Evolutionary conservation across 129 eudicot genomes (phyloP), one percentile per base, ranked within the genome.

Genomic region (Centaurea solstitialis): DNA sequence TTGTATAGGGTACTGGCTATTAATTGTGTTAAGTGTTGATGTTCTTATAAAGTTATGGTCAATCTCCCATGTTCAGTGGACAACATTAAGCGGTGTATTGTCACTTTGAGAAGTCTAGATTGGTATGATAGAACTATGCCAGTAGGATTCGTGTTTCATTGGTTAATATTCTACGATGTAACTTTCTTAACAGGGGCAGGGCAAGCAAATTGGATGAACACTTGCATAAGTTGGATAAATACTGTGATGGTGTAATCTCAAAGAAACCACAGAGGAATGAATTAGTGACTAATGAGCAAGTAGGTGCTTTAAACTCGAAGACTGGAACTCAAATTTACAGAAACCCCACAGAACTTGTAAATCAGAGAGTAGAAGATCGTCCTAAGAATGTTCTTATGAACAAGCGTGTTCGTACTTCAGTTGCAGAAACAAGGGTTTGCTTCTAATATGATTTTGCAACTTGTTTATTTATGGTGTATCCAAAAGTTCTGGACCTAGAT

Each of bases 401-500:
- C 88, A 94, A 88, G 87, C 98, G 98, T 64, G 89, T 87, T 26
- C 98, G 98, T 61, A 90, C 95, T 33, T 89, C 98, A 77, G 86
- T 91, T 68, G 92, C 93, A 57, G 98, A 94, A 76, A 79, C 84
- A 70, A 92, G 92, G 98, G 98, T 94, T 79, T 79, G 98, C 72
- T 80, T 70, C 75, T 70, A 68, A 39, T 78, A 24, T 47, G 45
- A 76, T 37, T 33, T 69, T 83, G 65, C 66, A 53, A 61, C 62
- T 77, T 77, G 43, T 30, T 72, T 20, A 66, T 77, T 33, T 22
- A 12, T 81, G 53, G 4, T 26, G 10, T 33, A 61, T 78, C 73
- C 39, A 24, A 53, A 22, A 68, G 65, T 43, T 45, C 9, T 9
- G 24, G 11, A 11, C 61, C 65, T 9, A 57, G 18, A 57, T 57